Evolutionary conservation across 495 filamentous ascomycete species (phyloP).

Genomic region (Cenococcum geophilum): DNA sequence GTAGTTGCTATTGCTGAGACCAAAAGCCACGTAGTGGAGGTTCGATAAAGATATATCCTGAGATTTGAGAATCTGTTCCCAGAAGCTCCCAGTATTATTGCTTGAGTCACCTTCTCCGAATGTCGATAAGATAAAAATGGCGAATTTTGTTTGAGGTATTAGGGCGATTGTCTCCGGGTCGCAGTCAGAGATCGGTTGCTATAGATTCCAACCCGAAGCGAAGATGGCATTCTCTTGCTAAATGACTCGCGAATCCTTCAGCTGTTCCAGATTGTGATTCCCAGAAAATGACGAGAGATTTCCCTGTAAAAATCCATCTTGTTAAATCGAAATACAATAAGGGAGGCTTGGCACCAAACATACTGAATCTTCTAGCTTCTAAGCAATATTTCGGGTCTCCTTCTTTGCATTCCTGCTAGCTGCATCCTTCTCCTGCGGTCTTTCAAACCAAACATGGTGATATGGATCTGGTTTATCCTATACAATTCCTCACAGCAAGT

Average conservation of each 20-base stretch:
- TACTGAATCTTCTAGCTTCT: slow-evolving; percentile 30
- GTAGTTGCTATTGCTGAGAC: slow-evolving; percentile 49
- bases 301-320: slow-evolving; percentile 7
- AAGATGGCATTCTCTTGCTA: slow-evolving; percentile 43
- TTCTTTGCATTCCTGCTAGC: background rate
- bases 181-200: slow-evolving; percentile 47
- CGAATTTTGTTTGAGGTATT: slow-evolving; percentile 42
- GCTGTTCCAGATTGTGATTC: slow-evolving; percentile 53
- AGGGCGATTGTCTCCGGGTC: slow-evolving; percentile 41
- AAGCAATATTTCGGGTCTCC: slow-evolving; percentile 32
- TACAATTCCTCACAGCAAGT: slow-evolving; percentile 23
- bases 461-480: slow-evolving; percentile 38
- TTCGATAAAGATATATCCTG: slow-evolving; percentile 33
- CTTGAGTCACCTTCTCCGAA: slow-evolving; percentile 53
- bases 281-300: slow-evolving; percentile 48
- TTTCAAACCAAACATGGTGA: slow-evolving; percentile 34
- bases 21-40: slow-evolving; percentile 44
- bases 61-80: slow-evolving; percentile 42
- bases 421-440: slow-evolving; percentile 31
- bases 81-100: slow-evolving; percentile 47
- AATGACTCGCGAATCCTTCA: slow-evolving; percentile 45
- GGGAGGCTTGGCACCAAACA: background rate
- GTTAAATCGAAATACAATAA: background rate
- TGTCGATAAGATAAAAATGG: slow-evolving; percentile 49
- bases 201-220: slow-evolving; percentile 44